Evolutionary conservation across 2,329 filamentous ascomycete species (phyloP), one percentile per base, ranked within the genome.

Genomic region (Clarireedia monteithiana): DNA sequence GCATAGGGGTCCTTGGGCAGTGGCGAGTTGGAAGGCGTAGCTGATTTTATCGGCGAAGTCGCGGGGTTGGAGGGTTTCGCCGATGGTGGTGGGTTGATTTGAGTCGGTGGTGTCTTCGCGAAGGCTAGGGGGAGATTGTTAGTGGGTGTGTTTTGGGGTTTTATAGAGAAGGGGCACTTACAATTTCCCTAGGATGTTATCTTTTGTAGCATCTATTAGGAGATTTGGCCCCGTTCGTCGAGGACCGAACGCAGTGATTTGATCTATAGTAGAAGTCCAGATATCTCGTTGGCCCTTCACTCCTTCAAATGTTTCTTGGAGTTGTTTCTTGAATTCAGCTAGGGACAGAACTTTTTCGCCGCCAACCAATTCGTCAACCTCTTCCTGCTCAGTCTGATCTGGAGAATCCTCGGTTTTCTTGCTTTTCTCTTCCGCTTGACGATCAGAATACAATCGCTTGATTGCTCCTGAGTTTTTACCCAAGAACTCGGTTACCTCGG

Each of bases 21-120:
- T 95, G 40, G 90, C 88, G 15, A 97, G 85, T 70, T 99, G 94
- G 78, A 99, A 99, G 48, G 89, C 91, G 69, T 99, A 91, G 7
- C 83, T 78, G 60, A 97, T 88, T 69, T 95, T 97, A 74, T 97
- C 92, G 56, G 85, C 83, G 62, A 97, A 85, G 66, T 94, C 86
- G 49, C 78, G 77, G 4, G 85, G 77, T 54, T 77, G 73, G 44
- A 87, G 72, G 7, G 73, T 71, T 55, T 81, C 78, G 48, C 76
- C 74, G 73, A 6, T 72, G 70, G 26, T 64, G 55, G 38, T 68
- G 59, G 7, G 64, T 62, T 30, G 27, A 9, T 7, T 30, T 39
- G 63, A 62, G 39, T 67, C 59, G 62, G 53, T 59, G 61, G 58
- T 55, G 34, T 49, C 51, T 48, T 66, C 62, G 42, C 56, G 63